A percentile compares a stretch with the other conserved stretches of the same genome.
phyloP scores from a whole-genome alignment of 768 basidiomycete species.

The Collybia sordida region DNA sequence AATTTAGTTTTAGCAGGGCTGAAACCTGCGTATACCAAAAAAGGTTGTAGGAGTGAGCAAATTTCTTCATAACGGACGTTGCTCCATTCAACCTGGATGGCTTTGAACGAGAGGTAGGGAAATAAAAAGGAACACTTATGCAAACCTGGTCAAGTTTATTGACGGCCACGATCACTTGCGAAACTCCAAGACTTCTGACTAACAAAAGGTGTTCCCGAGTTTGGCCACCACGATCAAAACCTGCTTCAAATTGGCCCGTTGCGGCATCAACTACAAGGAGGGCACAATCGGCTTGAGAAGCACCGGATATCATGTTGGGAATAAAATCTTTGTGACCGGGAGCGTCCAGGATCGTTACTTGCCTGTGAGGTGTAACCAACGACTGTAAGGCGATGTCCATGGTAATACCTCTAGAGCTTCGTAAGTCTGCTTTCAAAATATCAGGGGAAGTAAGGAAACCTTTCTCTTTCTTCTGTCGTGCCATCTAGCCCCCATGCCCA shows the following conservation, averaged over 20 bases:
- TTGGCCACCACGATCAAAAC: constrained; percentile 92
- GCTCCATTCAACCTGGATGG: constrained; percentile 80
- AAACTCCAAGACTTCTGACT: constrained; percentile 88
- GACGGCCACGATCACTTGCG: constrained; percentile 87
- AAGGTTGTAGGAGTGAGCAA: constrained; percentile 66
- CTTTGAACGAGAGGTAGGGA: not conserved
- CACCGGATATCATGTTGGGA: constrained; percentile 99
- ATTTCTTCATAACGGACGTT: constrained; percentile 86
- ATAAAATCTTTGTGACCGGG: constrained; percentile 98
- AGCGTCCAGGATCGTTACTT: constrained; percentile 93
- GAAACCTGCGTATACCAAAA: constrained; percentile 89
- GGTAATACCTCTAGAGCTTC: constrained; percentile 78
- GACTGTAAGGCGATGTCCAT: constrained; percentile 94
- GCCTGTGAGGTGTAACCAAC: constrained; percentile 67
- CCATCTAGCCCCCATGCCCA: constrained; percentile 99
- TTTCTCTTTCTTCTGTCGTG: constrained; percentile 86
- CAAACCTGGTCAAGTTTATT: constrained; percentile 93
- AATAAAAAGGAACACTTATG: constrained; percentile 1
- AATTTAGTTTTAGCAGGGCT: constrained; percentile 75
- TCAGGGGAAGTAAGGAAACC: constrained; percentile 46
- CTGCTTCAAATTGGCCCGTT: constrained; percentile 92
- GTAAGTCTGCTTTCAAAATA: not conserved
- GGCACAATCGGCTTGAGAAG: constrained; percentile 94
- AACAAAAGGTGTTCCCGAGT: constrained; percentile 93
- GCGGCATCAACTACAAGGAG: constrained; percentile 90